Evolutionary conservation across 108 stramenopile species (phyloP).

Genomic region (Cyclotella cryptica): DNA sequence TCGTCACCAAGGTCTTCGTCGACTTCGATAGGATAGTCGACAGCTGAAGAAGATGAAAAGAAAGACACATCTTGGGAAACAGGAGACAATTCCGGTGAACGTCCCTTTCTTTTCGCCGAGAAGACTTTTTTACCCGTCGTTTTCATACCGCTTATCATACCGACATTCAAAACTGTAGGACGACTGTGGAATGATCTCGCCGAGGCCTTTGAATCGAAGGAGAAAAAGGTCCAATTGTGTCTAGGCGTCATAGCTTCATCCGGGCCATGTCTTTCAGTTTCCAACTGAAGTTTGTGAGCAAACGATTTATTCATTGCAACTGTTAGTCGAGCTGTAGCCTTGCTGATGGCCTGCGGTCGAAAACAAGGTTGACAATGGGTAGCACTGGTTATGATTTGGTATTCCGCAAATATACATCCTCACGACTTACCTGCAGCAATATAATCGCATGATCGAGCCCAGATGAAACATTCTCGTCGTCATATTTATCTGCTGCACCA

Average conservation of each 20-base stretch:
- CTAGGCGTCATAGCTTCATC: conserved; percentile 8
- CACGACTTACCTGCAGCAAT: conserved; percentile 53
- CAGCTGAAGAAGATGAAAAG: conserved; percentile 3
- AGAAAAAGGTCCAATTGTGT: conserved; percentile 8
- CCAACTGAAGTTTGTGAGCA: conserved; percentile 14
- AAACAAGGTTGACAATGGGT: not conserved
- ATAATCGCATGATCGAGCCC: conserved; percentile 69
- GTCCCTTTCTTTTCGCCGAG: conserved; percentile 35
- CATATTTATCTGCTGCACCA: conserved; percentile 72
- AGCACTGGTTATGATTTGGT: not conserved
- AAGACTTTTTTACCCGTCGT: conserved; percentile 20
- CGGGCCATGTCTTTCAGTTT: not conserved
- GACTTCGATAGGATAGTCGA: not conserved
- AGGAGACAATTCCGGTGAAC: not conserved
- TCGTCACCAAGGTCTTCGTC: conserved; percentile 63
- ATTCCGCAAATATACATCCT: not conserved
- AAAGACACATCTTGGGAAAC: conserved; percentile 3
- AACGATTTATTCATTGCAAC: conserved; percentile 38
- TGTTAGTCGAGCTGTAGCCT: conserved; percentile 36
- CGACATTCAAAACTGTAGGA: conserved; percentile 46
- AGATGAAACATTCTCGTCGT: conserved; percentile 47
- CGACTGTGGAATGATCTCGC: conserved; percentile 23
- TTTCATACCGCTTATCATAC: conserved; percentile 38
- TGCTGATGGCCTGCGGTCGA: conserved; percentile 32
- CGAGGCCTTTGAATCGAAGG: conserved; percentile 41